Evolutionary conservation across 306 rosid genomes (phyloP).

Genomic region (Malus fusca): DNA sequence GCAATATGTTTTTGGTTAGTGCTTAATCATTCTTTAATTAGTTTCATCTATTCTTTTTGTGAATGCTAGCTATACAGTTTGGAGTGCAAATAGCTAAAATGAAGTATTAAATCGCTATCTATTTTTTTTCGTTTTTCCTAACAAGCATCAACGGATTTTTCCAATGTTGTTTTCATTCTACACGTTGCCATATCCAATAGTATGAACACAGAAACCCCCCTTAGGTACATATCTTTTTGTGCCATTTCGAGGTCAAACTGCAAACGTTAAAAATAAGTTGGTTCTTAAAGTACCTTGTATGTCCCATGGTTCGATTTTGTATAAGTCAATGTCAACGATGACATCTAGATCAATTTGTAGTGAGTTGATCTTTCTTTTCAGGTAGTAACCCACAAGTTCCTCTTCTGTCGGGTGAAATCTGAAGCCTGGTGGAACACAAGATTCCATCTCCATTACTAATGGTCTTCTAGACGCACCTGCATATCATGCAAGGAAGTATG

Average conservation of each 20-base stretch:
- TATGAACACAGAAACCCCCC: not conserved
- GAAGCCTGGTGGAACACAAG: slow-evolving; percentile 89
- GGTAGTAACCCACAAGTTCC: slow-evolving; percentile 89
- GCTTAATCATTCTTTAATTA: too few relatives aligned
- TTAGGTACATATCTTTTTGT: not conserved
- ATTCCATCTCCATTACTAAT: slow-evolving; percentile 59
- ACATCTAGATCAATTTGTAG: slow-evolving; percentile 77
- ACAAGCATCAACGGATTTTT: not conserved
- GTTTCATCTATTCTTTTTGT: too few relatives aligned
- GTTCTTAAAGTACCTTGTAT: slow-evolving; percentile 53
- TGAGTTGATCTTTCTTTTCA: slow-evolving; percentile 69
- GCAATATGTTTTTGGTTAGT: not conserved
- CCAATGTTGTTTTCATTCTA: not conserved
- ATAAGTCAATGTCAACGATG: slow-evolving; percentile 77
- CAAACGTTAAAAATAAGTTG: not conserved
- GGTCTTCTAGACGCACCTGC: slow-evolving; percentile 24
- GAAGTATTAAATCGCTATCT: too few relatives aligned
- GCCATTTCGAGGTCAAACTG: not conserved
- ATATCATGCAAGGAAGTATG: not conserved
- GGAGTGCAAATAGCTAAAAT: too few relatives aligned
- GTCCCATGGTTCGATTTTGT: slow-evolving; percentile 96
- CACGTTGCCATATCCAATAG: not conserved
- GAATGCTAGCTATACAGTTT: too few relatives aligned
- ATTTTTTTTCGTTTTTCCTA: not conserved
- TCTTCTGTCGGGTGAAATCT: slow-evolving; percentile 99